Base-by-base conservation (phyloP, 2,329 filamentous ascomycete genomes). In the Pseudogymnoascus sp. region DNA sequence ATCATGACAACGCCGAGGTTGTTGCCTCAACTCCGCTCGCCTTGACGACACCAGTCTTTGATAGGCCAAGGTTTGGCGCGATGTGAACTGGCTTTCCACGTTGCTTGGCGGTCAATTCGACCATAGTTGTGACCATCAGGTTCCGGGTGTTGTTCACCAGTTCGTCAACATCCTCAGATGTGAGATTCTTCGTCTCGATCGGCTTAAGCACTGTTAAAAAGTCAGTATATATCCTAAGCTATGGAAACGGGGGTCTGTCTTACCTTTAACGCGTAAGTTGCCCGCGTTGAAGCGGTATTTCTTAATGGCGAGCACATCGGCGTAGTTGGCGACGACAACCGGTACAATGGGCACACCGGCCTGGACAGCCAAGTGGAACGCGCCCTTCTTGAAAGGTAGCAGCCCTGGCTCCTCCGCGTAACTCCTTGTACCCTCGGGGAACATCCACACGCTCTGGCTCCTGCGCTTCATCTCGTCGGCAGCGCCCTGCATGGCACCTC, bases 301-400 rank as follows among this genome's bases (percentile, higher is more conserved):
- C 76, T 86, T 86, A 68, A 86, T 75, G 69, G 84, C 85, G 66
- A 92, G 76, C 35, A 92, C 72, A 72, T 91, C 84, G 68, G 87
- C 87, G 74, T 93, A 93, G 76, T 92, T 92, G 72, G 89, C 89
- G 31, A 85, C 84, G 55, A 92, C 88, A 36, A 95, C 83, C 0
- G 94, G 94, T 3, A 99, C 88, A 69, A 99, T 90, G 27, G 92
- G 92, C 5, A 97, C 94, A 67, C 91, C 89, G 2, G 93, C 93
- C 80, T 97, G 90, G 17, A 99, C 85, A 51, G 94, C 94, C 35
- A 99, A 82, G 75, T 99, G 93, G 77, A 99, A 99, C 55, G 93
- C 94, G 64, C 94, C 94, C 80, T 99, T 99, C 79, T 99, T 99
- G 82, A 97, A 99, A n/a, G 92, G 90, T 61, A 97, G 80, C 70